Base-by-base conservation (phyloP, 2,329 filamentous ascomycete genomes). In the Aspergillus pseudoterreus region DNA sequence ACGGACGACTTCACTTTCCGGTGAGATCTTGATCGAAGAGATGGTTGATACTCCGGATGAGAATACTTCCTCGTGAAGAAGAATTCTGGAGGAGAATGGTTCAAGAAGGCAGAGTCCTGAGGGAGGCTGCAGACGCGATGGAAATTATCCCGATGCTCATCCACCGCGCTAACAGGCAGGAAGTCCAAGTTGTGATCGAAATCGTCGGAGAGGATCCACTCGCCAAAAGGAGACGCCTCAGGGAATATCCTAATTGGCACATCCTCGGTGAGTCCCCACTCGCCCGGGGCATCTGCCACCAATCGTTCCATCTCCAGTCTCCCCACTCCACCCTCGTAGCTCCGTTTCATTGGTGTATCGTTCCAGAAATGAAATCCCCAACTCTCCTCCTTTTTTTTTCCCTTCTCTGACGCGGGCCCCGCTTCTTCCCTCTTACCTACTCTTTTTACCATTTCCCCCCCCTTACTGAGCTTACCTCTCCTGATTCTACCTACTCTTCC, bases 291-390 rank as follows among this genome's bases (percentile, higher is more conserved):
- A 30, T 30, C 27, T 30, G 8, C 10, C 27, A 42, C 39, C 39
- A 42, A 42, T 42, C 39, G 17, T 8, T 19, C n/a, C 17, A 32
- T 49, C 52, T 50, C 8, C 27, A 30, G 44, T 41, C 32, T 22
- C 11, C 45, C 43, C 35, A 47, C 46, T 51, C 43, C 47, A 5
- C 35, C 35, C 14, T 38, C 15, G 6, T 38, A 11, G 14, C 14
- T 4, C 11, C 3, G 35, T 38, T 6, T 38, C 11, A 38, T 38
- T 51, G 12, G 39, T n/a, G 15, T 17, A 45, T 51, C 50, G 51
- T 56, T 58, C 56, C 56, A 58, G 56, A 58, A 56, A 46, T 39
- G 4, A 19, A n/a, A 41, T 19, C 27, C 11, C 19, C 22, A 17
- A 17, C 36, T 19, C 21, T n/a, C 11, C 39, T 38, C 15, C 32